Percentiles rank a stretch among this genome's conserved stretches.
These are phyloP conservation scores for Alternaria solani DNA, from an alignment of 2,329 filamentous ascomycete genomes.

Conservation along the genomic window DNA sequence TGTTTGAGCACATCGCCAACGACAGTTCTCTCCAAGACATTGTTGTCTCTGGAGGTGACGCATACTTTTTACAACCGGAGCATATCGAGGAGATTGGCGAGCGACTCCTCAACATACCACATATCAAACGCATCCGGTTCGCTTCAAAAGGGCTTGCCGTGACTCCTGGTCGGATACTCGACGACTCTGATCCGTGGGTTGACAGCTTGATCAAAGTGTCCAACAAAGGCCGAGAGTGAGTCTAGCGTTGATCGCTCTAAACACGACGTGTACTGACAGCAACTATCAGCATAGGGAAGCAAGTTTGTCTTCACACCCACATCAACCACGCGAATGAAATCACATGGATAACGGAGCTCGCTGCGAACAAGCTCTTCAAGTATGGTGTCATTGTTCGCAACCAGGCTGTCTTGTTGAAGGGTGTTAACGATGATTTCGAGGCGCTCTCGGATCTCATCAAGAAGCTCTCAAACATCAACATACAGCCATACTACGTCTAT, in stretches of 20 bases:
- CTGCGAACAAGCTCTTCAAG: slow-evolving; percentile 60
- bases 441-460: slow-evolving; percentile 65
- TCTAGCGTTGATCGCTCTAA: not conserved
- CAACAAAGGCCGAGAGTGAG: slow-evolving; percentile 56
- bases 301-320: slow-evolving; percentile 70
- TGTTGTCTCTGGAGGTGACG: slow-evolving; percentile 70
- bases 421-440: slow-evolving; percentile 64
- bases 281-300: slow-evolving; percentile 58
- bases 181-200: slow-evolving; percentile 63
- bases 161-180: slow-evolving; percentile 64
- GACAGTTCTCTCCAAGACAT: slow-evolving; percentile 63
- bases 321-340: slow-evolving; percentile 71
- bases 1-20: slow-evolving; percentile 65
- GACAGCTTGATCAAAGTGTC: slow-evolving; percentile 61
- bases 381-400: slow-evolving; percentile 66
- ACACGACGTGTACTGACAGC: not conserved
- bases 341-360: slow-evolving; percentile 65
- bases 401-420: slow-evolving; percentile 66
- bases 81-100: slow-evolving; percentile 64
- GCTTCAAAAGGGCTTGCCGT: slow-evolving; percentile 70
- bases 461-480: slow-evolving; percentile 63
- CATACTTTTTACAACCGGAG: slow-evolving; percentile 64
- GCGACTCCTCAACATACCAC: slow-evolving; percentile 62
- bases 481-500: slow-evolving; percentile 72
- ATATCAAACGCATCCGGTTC: slow-evolving; percentile 67